phyloP scores from a whole-genome alignment of 768 basidiomycete species.

The Suillus brevipes region DNA sequence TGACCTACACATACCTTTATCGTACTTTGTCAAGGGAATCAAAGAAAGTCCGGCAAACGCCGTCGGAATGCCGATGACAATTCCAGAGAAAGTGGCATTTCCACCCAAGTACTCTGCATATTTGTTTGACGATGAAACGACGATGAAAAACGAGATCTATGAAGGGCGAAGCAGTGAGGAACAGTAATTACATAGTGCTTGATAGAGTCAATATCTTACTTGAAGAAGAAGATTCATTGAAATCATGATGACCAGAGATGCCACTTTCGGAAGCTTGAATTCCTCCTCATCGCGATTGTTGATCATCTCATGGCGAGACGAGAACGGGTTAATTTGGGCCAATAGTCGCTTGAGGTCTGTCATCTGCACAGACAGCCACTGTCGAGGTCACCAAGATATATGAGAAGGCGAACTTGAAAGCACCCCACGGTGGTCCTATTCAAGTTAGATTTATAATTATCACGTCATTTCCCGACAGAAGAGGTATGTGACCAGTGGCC shows the following conservation, averaged over 20 bases:
- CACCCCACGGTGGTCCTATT: too few species aligned
- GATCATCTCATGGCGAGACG: neutral
- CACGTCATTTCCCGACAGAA: too few species aligned
- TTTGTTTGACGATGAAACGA: constrained; percentile 64
- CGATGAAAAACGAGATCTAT: constrained; percentile 67
- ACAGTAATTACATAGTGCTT: neutral
- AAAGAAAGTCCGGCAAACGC: constrained; percentile 59
- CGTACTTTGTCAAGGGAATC: constrained; percentile 54
- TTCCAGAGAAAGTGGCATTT: constrained; percentile 66
- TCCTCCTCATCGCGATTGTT: constrained; percentile 24
- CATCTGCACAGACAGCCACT: neutral
- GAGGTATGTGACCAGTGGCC: too few species aligned
- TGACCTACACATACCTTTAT: constrained; percentile 44
- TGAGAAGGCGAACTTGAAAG: too few species aligned
- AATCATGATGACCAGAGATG: constrained; percentile 49
- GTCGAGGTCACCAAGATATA: too few species aligned
- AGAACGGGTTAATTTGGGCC: neutral
- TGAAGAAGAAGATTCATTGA: constrained; percentile 45
- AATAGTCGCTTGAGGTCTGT: neutral
- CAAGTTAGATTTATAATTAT: too few species aligned
- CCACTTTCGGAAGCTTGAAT: constrained; percentile 48
- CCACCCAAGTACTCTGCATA: constrained; percentile 67
- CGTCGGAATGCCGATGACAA: constrained; percentile 67
- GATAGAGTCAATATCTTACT: constrained; percentile 31
- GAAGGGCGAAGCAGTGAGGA: neutral